Conservation (phyloP, 2,329 filamentous ascomycete species). For the Neurospora crassa region DNA sequence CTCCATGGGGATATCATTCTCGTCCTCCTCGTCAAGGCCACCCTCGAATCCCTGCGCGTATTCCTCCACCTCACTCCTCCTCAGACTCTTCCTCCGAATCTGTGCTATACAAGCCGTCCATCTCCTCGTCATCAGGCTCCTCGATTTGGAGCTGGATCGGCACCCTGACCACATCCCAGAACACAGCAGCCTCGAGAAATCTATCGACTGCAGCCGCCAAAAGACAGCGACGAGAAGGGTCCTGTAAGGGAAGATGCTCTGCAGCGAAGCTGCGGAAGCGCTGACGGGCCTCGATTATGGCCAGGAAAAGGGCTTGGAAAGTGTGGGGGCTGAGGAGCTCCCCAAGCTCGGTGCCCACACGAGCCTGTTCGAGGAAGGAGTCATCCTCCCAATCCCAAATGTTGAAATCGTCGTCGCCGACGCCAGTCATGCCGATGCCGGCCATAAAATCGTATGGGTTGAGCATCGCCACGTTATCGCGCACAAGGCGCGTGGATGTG, state of each 20-base stretch:
- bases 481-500: neutral
- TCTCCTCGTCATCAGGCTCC: neutral
- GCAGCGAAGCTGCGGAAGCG: neutral
- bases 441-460: neutral
- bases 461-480: neutral
- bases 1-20: neutral
- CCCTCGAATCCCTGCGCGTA: neutral
- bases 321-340: neutral
- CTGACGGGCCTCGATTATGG: neutral
- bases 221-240: neutral
- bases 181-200: neutral
- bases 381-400: neutral
- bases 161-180: neutral
- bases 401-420: neutral
- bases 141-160: neutral
- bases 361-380: neutral
- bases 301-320: neutral
- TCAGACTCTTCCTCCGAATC: neutral
- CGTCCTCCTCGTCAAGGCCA: neutral
- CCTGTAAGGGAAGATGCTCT: neutral
- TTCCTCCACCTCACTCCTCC: neutral
- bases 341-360: neutral
- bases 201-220: neutral
- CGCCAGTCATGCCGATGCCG: neutral
- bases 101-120: neutral